phyloP scores from a whole-genome alignment of 345 rosid species.

The Eucalyptus camaldulensis region DNA sequence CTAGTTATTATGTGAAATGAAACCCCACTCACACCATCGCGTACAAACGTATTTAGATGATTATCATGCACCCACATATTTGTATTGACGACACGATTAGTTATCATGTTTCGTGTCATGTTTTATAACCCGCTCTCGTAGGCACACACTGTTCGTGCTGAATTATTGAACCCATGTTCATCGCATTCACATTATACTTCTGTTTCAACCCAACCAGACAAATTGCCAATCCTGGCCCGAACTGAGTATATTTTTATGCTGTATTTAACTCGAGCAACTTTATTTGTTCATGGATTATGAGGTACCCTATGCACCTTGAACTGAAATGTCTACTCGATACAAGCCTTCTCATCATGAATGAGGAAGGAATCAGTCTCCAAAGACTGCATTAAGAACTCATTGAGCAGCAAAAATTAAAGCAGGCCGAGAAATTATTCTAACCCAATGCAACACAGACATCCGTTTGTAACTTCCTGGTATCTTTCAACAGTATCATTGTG shows the following conservation, averaged over 20 bases:
- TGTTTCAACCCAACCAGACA: background rate
- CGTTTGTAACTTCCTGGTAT: background rate
- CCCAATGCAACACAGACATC: background rate
- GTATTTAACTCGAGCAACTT: background rate
- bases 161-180: background rate
- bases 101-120: background rate
- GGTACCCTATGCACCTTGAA: background rate
- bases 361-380: background rate
- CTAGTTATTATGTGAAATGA: background rate
- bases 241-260: background rate
- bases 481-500: background rate
- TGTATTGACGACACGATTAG: background rate
- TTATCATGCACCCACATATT: background rate
- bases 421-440: background rate
- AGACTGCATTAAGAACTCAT: background rate
- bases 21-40: background rate
- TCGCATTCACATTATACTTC: background rate
- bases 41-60: background rate
- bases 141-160: background rate
- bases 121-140: background rate
- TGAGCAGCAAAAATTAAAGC: background rate
- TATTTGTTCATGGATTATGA: background rate
- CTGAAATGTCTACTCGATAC: background rate
- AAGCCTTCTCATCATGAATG: background rate
- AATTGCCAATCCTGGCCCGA: background rate